phyloP scores from a whole-genome alignment of 2,329 filamentous ascomycete genomes.

The Trichophyton equinum region DNA sequence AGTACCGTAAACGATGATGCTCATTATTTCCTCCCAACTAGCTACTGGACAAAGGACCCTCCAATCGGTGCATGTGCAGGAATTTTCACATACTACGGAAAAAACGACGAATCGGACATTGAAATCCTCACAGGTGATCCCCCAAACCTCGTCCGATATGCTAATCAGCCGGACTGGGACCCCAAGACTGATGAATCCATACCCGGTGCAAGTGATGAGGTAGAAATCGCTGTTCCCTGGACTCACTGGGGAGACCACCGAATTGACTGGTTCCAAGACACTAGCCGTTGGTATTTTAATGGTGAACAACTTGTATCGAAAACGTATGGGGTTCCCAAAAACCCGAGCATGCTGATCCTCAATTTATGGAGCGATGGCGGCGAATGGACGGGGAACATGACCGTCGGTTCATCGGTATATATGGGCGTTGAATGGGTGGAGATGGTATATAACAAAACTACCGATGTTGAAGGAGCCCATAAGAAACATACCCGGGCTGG shows the following conservation, averaged over 20 bases:
- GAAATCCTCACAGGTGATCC: conserved; percentile 41
- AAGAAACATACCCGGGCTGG: neutral
- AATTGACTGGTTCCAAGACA: conserved; percentile 28
- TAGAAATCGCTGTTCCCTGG: conserved; percentile 25
- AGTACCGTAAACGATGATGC: neutral
- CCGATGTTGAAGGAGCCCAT: neutral
- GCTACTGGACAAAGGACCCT: conserved; percentile 19
- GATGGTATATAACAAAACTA: conserved; percentile 25
- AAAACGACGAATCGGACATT: conserved; percentile 40
- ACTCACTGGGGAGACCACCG: conserved; percentile 31
- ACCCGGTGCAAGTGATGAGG: conserved; percentile 22
- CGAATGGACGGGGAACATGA: conserved; percentile 31
- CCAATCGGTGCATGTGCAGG: conserved; percentile 38
- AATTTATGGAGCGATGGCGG: conserved; percentile 36
- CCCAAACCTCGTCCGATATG: conserved; percentile 30
- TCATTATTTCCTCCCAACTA: neutral
- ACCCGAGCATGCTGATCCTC: conserved; percentile 27
- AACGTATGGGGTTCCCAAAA: conserved; percentile 25
- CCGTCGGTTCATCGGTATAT: conserved; percentile 24
- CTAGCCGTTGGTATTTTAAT: conserved; percentile 30
- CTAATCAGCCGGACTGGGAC: conserved; percentile 34
- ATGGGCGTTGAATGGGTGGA: conserved; percentile 34
- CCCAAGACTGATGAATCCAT: conserved; percentile 22
- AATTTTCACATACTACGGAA: conserved; percentile 39
- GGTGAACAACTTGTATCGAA: conserved; percentile 21